Base-by-base conservation (phyloP, 305 asterid species). In the Salvia sclarea region DNA sequence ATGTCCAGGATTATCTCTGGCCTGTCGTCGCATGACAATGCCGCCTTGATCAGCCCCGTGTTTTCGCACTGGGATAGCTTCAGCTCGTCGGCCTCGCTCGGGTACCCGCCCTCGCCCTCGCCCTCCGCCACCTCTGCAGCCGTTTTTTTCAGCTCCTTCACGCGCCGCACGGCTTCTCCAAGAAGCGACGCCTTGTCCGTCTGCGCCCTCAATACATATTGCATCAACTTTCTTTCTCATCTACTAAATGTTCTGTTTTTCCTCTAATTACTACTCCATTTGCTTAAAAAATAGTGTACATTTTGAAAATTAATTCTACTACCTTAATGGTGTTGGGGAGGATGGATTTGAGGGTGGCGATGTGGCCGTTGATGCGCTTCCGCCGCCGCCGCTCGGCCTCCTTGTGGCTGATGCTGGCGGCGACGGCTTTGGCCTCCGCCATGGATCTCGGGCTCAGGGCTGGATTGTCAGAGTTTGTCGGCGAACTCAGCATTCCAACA, bases 121-220 rank as follows among this genome's bases (percentile, higher is more conserved):
- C 43, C 64, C 0, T 57, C 79, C 13, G 68, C 58, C 20, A 80
- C 14, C 24, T 82, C 87, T 4, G 82, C 72, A 10, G 93, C 82
- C 8, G 80, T 60, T 50, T 84, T 78, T 64, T 81, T 89, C 64
- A 89, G 80, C 80, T 92, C 96, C 68, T 76, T 81, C 18, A 89
- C 83, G 33, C 92, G 76, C 16, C 89, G 77, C 48, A 92, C 98
- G 13, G 91, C 91, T 59, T 92, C 98, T 25, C 92, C 90, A 28
- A 92, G 88, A 21, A 92, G 77, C 0, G 98, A 86, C 0, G 98
- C 98, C 82, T 92, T 92, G 86, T 89, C 98, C 21, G 96, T 78
- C 98, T 91, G 5, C 33, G n/a, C n/a, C n/a, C n/a, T n/a, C n/a
- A n/a, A n/a, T n/a, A n/a, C n/a, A n/a, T n/a, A n/a, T n/a, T n/a